These are phyloP conservation scores for Pezicula carpinea DNA, from an alignment of 2,329 filamentous ascomycete genomes.

Conservation along the genomic window DNA sequence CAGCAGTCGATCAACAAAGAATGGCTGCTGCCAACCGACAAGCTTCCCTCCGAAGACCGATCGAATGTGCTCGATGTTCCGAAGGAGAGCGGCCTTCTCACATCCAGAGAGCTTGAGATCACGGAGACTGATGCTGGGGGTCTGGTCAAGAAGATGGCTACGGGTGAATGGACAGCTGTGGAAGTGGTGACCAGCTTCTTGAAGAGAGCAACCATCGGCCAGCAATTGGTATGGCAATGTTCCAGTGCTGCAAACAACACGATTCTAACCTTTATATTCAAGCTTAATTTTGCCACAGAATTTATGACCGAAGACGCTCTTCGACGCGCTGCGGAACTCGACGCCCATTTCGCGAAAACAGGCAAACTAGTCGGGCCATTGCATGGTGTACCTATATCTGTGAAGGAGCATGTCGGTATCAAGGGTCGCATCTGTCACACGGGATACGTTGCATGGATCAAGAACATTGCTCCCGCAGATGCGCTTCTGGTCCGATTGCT, in stretches of 20 bases:
- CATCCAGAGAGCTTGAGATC: constrained; percentile 41
- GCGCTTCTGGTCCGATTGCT: constrained; percentile 6
- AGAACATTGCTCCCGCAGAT: constrained; percentile 8
- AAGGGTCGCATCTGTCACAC: constrained; percentile 7
- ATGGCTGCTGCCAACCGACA: constrained; percentile 8
- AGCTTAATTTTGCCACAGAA: constrained; percentile 32
- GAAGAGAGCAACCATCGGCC: constrained; percentile 45
- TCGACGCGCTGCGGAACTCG: constrained; percentile 8
- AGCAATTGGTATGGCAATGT: constrained; percentile 37
- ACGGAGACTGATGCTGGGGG: constrained; percentile 28
- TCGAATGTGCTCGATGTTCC: constrained; percentile 3
- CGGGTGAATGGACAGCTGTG: constrained; percentile 39
- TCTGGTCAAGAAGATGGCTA: constrained; percentile 24
- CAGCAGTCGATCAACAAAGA: constrained; percentile 5
- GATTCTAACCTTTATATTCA: not conserved
- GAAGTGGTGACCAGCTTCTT: constrained; percentile 45
- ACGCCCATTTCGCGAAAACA: constrained; percentile 5
- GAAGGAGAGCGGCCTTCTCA: not conserved
- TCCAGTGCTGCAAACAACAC: not conserved
- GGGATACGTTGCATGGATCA: constrained; percentile 9
- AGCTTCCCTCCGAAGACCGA: not conserved
- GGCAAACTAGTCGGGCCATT: constrained; percentile 48
- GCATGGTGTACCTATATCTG: constrained; percentile 51
- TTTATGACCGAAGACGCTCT: constrained; percentile 11
- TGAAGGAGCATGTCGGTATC: constrained; percentile 24